Percentiles rank a stretch among this genome's conserved stretches.
Evolutionary conservation across 2,329 filamentous ascomycete genomes (phyloP).

Genomic region (Cytospora mali): DNA sequence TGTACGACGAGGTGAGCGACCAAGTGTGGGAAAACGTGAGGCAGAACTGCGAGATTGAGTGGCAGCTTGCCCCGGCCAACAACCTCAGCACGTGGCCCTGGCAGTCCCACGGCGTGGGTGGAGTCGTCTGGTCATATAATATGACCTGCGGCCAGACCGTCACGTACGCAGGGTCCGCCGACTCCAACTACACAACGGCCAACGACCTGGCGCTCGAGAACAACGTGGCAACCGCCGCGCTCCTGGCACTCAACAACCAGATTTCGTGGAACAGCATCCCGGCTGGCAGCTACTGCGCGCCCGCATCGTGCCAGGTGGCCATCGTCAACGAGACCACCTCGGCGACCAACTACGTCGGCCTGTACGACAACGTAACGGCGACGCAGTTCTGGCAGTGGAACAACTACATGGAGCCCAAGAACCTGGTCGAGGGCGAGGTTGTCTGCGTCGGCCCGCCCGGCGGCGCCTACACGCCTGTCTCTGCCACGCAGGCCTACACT

Average conservation of each 20-base stretch:
- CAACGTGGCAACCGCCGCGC: background rate
- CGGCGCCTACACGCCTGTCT: background rate
- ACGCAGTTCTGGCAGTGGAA: background rate
- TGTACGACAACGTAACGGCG: background rate
- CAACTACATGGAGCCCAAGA: background rate
- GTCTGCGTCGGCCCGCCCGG: conserved; percentile 1
- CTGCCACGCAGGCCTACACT: background rate
- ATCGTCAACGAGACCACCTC: background rate
- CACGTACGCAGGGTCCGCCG: too few relatives aligned
- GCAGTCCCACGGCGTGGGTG: too few relatives aligned
- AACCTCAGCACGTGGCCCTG: background rate
- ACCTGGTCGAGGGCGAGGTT: background rate
- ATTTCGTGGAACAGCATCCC: background rate
- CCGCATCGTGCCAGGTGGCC: background rate
- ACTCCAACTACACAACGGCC: too few relatives aligned
- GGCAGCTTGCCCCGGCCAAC: background rate
- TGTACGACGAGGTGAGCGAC: background rate
- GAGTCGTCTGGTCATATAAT: background rate
- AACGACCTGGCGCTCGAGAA: too few relatives aligned
- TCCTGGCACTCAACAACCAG: background rate
- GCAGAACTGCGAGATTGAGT: background rate
- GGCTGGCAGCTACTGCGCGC: background rate
- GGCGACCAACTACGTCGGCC: background rate
- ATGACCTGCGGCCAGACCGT: background rate
- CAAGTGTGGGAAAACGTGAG: conserved; percentile 1